phyloP scores from a whole-genome alignment of 1,284 basidiomycete species.

The Leccinum solheimii region DNA sequence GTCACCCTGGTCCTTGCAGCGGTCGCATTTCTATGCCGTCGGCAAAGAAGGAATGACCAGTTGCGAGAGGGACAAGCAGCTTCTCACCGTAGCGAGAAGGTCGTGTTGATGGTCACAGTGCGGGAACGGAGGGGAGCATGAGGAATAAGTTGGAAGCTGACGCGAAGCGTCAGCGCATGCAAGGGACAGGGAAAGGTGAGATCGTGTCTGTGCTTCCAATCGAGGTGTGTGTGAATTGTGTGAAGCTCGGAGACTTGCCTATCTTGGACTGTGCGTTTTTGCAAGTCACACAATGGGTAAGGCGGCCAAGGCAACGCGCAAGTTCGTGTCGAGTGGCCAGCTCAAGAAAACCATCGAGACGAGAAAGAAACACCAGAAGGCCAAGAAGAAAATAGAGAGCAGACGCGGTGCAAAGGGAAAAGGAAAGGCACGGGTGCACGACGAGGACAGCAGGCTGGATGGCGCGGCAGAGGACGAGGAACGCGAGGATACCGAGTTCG shows the following conservation, averaged over 20 bases:
- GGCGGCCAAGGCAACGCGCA: slow-evolving; percentile 66
- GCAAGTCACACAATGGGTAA: slow-evolving; percentile 49
- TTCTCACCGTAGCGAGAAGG: no score
- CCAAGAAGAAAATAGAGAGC: slow-evolving; percentile 68
- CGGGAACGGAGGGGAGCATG: no score
- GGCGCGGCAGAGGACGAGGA: slow-evolving; percentile 37
- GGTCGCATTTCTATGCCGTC: no score
- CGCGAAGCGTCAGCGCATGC: no score
- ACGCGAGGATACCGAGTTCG: slow-evolving; percentile 12
- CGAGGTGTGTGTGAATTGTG: no score
- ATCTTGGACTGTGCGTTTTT: not conserved
- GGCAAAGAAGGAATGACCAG: no score
- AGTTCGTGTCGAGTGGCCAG: slow-evolving; percentile 85
- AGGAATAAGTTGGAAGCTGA: no score
- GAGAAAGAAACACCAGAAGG: slow-evolving; percentile 74
- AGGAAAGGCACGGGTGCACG: slow-evolving; percentile 37
- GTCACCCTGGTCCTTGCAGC: no score
- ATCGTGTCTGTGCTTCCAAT: no score
- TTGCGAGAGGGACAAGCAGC: no score
- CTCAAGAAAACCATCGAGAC: slow-evolving; percentile 83
- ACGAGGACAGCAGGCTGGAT: slow-evolving; percentile 40
- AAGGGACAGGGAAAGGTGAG: no score
- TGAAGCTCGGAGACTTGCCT: not conserved
- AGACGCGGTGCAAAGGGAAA: slow-evolving; percentile 50
- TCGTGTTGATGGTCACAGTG: no score